phyloP scores from a whole-genome alignment of 148 eudicot genomes.

The Vaccinium vitisidaea region DNA sequence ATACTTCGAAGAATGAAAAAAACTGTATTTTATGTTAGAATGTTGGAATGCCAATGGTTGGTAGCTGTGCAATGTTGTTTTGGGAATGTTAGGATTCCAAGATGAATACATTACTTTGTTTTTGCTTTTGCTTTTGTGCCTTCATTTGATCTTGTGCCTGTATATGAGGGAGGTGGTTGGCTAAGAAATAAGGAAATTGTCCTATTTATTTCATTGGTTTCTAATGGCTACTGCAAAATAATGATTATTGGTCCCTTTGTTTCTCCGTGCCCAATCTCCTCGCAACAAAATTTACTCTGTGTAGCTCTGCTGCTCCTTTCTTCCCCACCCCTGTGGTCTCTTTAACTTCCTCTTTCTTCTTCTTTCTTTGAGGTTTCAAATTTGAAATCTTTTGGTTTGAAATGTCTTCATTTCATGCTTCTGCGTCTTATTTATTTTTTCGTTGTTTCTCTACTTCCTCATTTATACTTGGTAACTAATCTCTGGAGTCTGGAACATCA shows the following conservation, averaged over 20 bases:
- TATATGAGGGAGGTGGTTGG: neutral
- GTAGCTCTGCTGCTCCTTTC: neutral
- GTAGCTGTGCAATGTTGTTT: slow-evolving; percentile 7
- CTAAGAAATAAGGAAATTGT: neutral
- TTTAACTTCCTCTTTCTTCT: neutral
- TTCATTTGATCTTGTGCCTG: neutral
- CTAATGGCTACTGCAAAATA: neutral
- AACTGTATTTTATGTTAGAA: neutral
- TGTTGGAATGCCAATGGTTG: slow-evolving; percentile 8
- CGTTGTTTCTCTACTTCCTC: neutral
- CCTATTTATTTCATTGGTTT: neutral
- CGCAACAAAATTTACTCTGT: neutral
- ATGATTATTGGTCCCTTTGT: neutral
- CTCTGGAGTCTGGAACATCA: neutral
- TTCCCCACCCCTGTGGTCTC: neutral
- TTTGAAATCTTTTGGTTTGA: slow-evolving; percentile 4
- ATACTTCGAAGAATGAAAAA: neutral
- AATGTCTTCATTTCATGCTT: neutral
- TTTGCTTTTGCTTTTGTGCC: slow-evolving; percentile 1
- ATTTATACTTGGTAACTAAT: neutral
- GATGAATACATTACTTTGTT: neutral
- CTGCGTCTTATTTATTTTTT: neutral
- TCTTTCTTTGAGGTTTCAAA: neutral
- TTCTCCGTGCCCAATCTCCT: neutral
- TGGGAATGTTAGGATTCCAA: slow-evolving; percentile 13